Conservation (phyloP, 306 rosid genomes). For the Prunus davidiana region DNA sequence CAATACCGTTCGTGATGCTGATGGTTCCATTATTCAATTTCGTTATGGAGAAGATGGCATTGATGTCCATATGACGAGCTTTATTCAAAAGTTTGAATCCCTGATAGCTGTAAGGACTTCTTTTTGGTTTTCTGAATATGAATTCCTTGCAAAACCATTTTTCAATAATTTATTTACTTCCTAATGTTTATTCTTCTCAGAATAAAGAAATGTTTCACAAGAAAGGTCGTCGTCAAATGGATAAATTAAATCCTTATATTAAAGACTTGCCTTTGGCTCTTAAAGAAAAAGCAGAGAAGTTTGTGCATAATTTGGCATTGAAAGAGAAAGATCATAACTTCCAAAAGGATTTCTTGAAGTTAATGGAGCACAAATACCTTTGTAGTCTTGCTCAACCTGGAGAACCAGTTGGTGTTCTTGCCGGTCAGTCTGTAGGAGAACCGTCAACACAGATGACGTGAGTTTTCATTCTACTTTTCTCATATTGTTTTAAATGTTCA, state of each 20-base stretch:
- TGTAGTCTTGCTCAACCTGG: slow-evolving; percentile 92
- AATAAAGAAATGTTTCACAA: slow-evolving; percentile 63
- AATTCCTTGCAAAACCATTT: slow-evolving; percentile 16
- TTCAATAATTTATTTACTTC: slow-evolving; percentile 10
- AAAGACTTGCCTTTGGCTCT: slow-evolving; percentile 68
- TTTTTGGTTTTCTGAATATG: slow-evolving; percentile 14
- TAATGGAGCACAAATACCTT: slow-evolving; percentile 87
- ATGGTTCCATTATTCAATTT: slow-evolving; percentile 89
- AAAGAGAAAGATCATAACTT: slow-evolving; percentile 32
- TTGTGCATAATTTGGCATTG: slow-evolving; percentile 29
- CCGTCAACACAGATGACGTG: slow-evolving; percentile 99
- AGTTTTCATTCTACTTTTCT: slow-evolving; percentile 21
- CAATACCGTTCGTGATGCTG: slow-evolving; percentile 92
- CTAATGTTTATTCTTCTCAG: slow-evolving; percentile 46
- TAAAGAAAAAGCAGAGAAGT: slow-evolving; percentile 48
- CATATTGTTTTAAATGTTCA: not conserved
- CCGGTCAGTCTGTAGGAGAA: slow-evolving; percentile 94
- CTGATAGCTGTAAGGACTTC: slow-evolving; percentile 51
- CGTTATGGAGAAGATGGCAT: slow-evolving; percentile 92
- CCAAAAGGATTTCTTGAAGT: slow-evolving; percentile 52
- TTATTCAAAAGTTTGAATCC: slow-evolving; percentile 72
- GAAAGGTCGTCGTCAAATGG: slow-evolving; percentile 53
- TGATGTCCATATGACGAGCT: slow-evolving; percentile 90
- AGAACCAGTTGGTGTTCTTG: slow-evolving; percentile 95
- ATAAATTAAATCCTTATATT: slow-evolving; percentile 57